Evolutionary conservation across 2,329 filamentous ascomycete genomes (phyloP), one percentile per base, ranked within the genome.

Genomic region (Keithomyces neogunnii): DNA sequence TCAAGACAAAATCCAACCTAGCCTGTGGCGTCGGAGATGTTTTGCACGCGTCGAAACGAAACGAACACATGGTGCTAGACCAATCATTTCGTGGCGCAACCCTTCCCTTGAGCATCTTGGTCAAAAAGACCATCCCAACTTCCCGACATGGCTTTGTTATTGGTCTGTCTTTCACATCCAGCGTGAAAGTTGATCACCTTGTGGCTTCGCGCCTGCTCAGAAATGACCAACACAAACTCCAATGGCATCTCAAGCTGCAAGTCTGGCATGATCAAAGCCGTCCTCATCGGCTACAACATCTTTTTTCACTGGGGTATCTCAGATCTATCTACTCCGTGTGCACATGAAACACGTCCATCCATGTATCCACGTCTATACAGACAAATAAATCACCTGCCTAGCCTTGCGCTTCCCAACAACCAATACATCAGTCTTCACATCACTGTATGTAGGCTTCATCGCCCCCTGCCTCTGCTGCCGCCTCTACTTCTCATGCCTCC

Each of bases 401-500:
- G 8, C 19, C 3, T 26, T 10, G 8, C 1, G 6, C 7, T 31
- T 26, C 39, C 11, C 40, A 19, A 44, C 40, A 28, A 13, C 19
- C 5, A 9, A 44, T 5, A 13, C n/a, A 11, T 6, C 28, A 4
- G 29, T 13, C 40, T 11, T 31, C 40, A 44, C 26, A 30, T 31
- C 5, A 5, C 11, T 26, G 13, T 8, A 11, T 8, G 40, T 28
- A 30, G 4, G 28, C 28, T 44, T 39, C 44, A 45, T 42, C 50
- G 11, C 13, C 33, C 47, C 52, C 60, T 63, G 13, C 57, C 60
- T 48, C 62, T 59, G 35, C 53, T 51, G 40, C 58, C 49, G 5
- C 62, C 59, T 59, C 62, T 59, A 19, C 64, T 63, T 31, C 58
- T 53, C 40, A 55, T 52, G 35, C 59, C 47, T 9, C 57, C 49